Conservation (phyloP, 169 alveolate genomes). For the Babesia bigemina region DNA sequence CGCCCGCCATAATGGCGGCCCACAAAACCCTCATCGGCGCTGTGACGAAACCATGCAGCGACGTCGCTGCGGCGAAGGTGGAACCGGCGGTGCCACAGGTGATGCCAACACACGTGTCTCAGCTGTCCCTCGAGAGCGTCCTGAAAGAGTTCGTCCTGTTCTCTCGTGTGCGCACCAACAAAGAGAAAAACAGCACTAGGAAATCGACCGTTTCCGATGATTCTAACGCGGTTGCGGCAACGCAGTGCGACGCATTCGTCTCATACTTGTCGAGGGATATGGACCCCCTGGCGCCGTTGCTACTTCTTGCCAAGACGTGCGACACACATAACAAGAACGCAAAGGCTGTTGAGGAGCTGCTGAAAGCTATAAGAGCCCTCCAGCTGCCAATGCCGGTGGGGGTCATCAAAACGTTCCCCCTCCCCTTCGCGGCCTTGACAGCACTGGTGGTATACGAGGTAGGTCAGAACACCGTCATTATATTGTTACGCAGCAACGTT, state of each 20-base stretch:
- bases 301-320: background rate
- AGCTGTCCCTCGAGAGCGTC: constrained; percentile 2
- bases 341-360: background rate
- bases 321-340: background rate
- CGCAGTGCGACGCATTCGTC: background rate
- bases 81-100: background rate
- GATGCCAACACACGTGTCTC: background rate
- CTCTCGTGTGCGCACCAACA: constrained; percentile 15
- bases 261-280: constrained; percentile 21
- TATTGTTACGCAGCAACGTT: background rate
- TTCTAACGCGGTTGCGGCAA: background rate
- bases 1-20: constrained; percentile 3
- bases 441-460: constrained; percentile 45
- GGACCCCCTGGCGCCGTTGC: constrained; percentile 1
- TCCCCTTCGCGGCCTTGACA: constrained; percentile 55
- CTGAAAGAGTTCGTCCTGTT: constrained; percentile 28
- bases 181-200: background rate
- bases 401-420: constrained; percentile 45
- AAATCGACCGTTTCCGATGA: background rate
- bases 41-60: background rate
- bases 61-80: background rate
- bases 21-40: background rate
- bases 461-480: background rate
- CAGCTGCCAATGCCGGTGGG: constrained; percentile 64
- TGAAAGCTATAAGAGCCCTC: constrained; percentile 22